phyloP scores from a whole-genome alignment of 768 basidiomycete genomes.

The Strobilomyces confusus region DNA sequence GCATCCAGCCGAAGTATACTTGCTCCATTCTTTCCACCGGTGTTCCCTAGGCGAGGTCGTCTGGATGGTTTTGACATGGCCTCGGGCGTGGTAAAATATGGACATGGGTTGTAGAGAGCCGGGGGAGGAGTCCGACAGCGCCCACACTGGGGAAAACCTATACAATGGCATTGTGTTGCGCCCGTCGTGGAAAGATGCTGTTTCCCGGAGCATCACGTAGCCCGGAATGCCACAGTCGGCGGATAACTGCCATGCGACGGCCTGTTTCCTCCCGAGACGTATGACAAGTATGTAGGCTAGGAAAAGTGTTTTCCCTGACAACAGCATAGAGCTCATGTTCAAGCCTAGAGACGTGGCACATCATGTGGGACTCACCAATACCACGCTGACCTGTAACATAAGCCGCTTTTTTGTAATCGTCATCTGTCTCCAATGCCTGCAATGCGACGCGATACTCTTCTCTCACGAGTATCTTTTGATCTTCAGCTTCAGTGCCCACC shows the following conservation, averaged over 20 bases:
- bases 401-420: neutral
- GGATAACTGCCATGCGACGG: neutral
- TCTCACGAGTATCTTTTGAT: neutral
- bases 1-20: neutral
- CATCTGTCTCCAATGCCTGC: neutral
- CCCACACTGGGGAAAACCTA: no score
- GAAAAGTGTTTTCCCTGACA: neutral
- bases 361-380: neutral
- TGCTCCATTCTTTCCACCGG: constrained; percentile 1
- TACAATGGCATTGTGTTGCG: no score
- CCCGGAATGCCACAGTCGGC: no score
- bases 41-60: no score
- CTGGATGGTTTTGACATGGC: neutral
- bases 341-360: neutral
- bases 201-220: neutral
- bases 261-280: neutral
- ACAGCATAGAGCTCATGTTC: neutral
- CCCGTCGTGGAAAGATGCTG: neutral
- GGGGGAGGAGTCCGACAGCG: neutral
- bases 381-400: neutral
- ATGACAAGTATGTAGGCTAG: no score
- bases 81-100: neutral
- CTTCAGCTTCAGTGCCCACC: no score
- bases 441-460: neutral
- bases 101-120: neutral